Base-by-base conservation (phyloP, 2,329 filamentous ascomycete species). In the Trichoderma sp. region DNA sequence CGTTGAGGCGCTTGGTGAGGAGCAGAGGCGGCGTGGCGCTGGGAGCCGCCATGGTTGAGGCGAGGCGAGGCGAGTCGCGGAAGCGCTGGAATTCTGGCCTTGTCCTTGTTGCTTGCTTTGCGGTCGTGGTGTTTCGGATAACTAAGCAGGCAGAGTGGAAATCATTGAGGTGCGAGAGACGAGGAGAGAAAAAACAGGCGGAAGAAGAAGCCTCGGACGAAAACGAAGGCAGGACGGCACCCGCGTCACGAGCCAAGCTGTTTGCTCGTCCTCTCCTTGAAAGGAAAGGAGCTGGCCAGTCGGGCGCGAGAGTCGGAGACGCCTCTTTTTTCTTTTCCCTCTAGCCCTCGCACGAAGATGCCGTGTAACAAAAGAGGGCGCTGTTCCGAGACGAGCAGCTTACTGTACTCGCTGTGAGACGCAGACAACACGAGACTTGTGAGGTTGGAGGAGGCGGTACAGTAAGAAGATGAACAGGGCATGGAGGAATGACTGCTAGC, bases 1-100 rank as follows among this genome's bases (percentile, higher is more conserved):
- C 80, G 33, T 87, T 88, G 72, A 91, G 84, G 71, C 87, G 87
- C 77, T 89, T 90, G 43, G 86, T 89, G 71, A 93, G 83, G 80
- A 93, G 83, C 69, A 89, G 83, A 31, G 87, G 86, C 47, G 86
- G 86, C 47, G 85, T 83, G 29, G 83, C 47, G 67, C 8, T 61
- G 61, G 77, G 74, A 70, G 77, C 74, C 57, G 81, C 78, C 80
- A 81, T 82, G 55, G 37, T 43, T 47, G 53, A 8, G 31, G 31
- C 31, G 33, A 35, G 37, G 4, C 8, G 43, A 43, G 35, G 35
- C 35, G 35, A 49, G 43, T 24, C 31, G 55, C n/a, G 33, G 55
- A 14, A 19, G 35, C 16, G 35, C 21, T 63, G 60, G 10, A 11
- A 40, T 35, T 33, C 55, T 35, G 2, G 58, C 33, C 11, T 56